Evolutionary conservation across 2,329 filamentous ascomycete species (phyloP).

Genomic region (Nemania serpens): DNA sequence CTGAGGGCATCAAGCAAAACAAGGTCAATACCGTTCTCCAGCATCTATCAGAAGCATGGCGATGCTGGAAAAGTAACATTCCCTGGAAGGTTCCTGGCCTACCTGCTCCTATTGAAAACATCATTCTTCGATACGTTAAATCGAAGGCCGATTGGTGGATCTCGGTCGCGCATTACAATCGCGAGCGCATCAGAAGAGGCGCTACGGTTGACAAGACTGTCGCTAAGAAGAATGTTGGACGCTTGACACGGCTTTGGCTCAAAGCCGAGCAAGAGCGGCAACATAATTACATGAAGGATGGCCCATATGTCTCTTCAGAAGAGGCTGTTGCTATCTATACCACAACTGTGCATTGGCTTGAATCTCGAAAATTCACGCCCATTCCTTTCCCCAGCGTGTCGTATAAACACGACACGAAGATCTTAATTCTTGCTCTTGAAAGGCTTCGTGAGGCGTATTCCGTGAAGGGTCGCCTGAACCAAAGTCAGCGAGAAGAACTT

Average conservation of each 20-base stretch:
- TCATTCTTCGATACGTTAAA: slow-evolving; percentile 98
- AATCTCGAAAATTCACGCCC: slow-evolving; percentile 96
- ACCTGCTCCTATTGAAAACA: slow-evolving; percentile 96
- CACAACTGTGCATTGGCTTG: slow-evolving; percentile 97
- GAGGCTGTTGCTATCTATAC: slow-evolving; percentile 99
- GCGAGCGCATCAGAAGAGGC: slow-evolving; percentile 92
- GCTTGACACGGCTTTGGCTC: slow-evolving; percentile 91
- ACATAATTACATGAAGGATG: slow-evolving; percentile 99
- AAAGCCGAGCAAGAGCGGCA: slow-evolving; percentile 98
- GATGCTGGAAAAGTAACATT: slow-evolving; percentile 99
- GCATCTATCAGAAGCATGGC: slow-evolving; percentile 96
- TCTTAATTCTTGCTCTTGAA: slow-evolving; percentile 92
- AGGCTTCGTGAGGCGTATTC: slow-evolving; percentile 94
- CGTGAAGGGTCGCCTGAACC: slow-evolving; percentile 94
- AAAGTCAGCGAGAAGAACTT: slow-evolving; percentile 95
- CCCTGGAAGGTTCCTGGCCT: slow-evolving; percentile 98
- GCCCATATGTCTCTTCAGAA: slow-evolving; percentile 96
- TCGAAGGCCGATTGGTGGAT: slow-evolving; percentile 99
- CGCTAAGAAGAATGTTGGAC: slow-evolving; percentile 97
- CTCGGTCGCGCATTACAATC: slow-evolving; percentile 97
- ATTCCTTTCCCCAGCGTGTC: slow-evolving; percentile 99
- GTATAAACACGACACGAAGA: slow-evolving; percentile 99
- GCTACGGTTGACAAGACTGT: slow-evolving; percentile 99
- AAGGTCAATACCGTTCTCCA: slow-evolving; percentile 98
- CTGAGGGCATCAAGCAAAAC: slow-evolving; percentile 98